These are phyloP conservation scores for Cyclaneusma minus DNA, from an alignment of 2,329 filamentous ascomycete genomes.

Conservation along the genomic window DNA sequence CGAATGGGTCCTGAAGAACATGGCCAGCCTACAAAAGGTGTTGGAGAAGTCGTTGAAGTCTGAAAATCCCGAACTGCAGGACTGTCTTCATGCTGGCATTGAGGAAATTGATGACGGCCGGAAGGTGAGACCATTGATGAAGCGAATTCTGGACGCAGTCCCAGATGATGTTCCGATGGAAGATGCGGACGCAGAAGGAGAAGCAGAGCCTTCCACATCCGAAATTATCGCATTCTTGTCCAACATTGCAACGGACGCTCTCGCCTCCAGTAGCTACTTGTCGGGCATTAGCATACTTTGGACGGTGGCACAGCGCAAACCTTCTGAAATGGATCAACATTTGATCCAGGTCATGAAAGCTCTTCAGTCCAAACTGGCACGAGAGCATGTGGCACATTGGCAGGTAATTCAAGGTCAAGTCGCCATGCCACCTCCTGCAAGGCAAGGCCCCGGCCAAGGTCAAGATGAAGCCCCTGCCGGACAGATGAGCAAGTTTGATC, in stretches of 20 bases:
- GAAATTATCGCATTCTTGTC: constrained; percentile 80
- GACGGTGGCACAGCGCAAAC: constrained; percentile 75
- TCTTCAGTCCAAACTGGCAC: constrained; percentile 77
- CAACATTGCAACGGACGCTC: constrained; percentile 71
- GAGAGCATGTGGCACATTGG: constrained; percentile 79
- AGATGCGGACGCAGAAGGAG: constrained; percentile 70
- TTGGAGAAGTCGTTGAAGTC: constrained; percentile 79
- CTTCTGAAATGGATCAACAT: constrained; percentile 78
- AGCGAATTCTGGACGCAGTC: constrained; percentile 74
- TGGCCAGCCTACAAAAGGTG: constrained; percentile 68
- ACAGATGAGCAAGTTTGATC: constrained; percentile 58
- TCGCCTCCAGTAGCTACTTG: constrained; percentile 67
- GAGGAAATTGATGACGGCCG: constrained; percentile 54
- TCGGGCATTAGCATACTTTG: constrained; percentile 87
- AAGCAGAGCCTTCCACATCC: constrained; percentile 64
- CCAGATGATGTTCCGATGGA: constrained; percentile 64
- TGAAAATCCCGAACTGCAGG: constrained; percentile 84
- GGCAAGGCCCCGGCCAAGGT: constrained; percentile 23
- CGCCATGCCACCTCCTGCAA: constrained; percentile 18
- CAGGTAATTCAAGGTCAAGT: constrained; percentile 37
- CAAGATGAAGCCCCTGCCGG: constrained; percentile 38
- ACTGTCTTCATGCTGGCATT: constrained; percentile 68
- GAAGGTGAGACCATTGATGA: constrained; percentile 59
- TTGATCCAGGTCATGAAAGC: constrained; percentile 84
- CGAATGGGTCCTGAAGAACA: constrained; percentile 75